phyloP scores from a whole-genome alignment of 2,329 filamentous ascomycete genomes.

The Penicillium brasilianum region DNA sequence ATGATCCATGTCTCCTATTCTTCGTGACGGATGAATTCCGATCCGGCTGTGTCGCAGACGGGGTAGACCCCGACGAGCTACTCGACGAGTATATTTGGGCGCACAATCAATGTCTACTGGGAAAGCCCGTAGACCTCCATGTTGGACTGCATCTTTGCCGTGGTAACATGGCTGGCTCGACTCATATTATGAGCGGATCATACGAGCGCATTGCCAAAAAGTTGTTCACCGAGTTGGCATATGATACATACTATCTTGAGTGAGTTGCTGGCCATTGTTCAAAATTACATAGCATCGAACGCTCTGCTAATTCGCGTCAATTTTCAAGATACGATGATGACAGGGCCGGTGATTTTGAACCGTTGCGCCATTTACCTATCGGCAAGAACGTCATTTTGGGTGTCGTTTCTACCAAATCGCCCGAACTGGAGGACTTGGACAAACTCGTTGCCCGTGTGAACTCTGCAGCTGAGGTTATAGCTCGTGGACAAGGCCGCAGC shows the following conservation, averaged over 20 bases:
- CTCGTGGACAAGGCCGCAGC: constrained; percentile 64
- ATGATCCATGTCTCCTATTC: constrained; percentile 68
- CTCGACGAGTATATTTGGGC: constrained; percentile 73
- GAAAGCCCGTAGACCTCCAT: constrained; percentile 68
- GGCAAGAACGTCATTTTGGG: constrained; percentile 65
- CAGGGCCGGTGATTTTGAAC: constrained; percentile 65
- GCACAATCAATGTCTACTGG: constrained; percentile 70
- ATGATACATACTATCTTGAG: constrained; percentile 68
- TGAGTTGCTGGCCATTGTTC: constrained; percentile 33
- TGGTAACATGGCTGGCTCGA: constrained; percentile 63
- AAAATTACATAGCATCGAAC: not conserved
- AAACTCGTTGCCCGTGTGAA: constrained; percentile 60
- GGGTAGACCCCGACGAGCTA: constrained; percentile 69
- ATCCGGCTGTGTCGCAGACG: constrained; percentile 67
- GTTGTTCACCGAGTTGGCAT: constrained; percentile 62
- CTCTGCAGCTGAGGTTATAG: constrained; percentile 66
- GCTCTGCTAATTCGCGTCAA: no score
- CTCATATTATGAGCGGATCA: constrained; percentile 59
- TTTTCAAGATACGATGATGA: constrained; percentile 56
- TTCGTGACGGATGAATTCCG: constrained; percentile 73
- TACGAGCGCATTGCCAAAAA: constrained; percentile 68
- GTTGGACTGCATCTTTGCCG: constrained; percentile 74
- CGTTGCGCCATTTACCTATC: constrained; percentile 61
- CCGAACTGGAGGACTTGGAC: constrained; percentile 62
- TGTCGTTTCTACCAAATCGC: constrained; percentile 63